Base-by-base conservation (phyloP, 23 red algal genomes). In the Gracilaria caudata region DNA sequence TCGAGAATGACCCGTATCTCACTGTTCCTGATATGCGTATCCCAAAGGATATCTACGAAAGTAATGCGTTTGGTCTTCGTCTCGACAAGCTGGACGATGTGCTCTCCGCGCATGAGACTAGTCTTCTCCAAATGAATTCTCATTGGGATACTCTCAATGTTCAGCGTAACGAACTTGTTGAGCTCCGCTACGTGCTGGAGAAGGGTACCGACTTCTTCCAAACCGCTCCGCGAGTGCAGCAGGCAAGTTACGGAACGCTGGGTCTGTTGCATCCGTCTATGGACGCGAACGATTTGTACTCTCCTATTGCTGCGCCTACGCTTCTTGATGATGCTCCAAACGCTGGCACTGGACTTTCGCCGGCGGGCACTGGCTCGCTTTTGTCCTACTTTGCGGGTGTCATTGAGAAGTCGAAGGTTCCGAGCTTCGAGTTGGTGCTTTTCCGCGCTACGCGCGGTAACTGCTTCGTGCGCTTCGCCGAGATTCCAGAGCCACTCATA, bases 391-490 rank as follows among this genome's bases (percentile, higher is more conserved):
- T 86, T 39, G 60, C 82, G 23, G 92, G 92, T 33, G 92, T 94
- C 7, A 63, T 94, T 35, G 73, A 78, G 12, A 76, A 81, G 34
- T 59, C 60, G 21, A 68, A 66, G 51, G 77, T 87, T 17, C 68
- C 84, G n/a, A 64, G 88, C 39, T 92, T 98, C 28, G 86, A 94
- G 47, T 51, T 92, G 30, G 79, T 98, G 25, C 54, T 98, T 9
- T 98, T 95, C 55, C 96, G 96, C 7, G 96, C 91, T 17, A 94
- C 96, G 10, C 88, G 93, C 19, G 96, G 96, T 6, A 98, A 98
- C 74, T 94, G 89, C 58, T 90, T 89, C 79, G 74, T 86, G 38
- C 78, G 87, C 21, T 93, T 89, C 38, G 47, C 70, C 7, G 85
- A 92, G 32, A 76, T 95, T 78, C 82, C 84, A 20, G 83, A 95